Conservation (phyloP, 1,139 yeast species). For the Hansenula sp. region DNA sequence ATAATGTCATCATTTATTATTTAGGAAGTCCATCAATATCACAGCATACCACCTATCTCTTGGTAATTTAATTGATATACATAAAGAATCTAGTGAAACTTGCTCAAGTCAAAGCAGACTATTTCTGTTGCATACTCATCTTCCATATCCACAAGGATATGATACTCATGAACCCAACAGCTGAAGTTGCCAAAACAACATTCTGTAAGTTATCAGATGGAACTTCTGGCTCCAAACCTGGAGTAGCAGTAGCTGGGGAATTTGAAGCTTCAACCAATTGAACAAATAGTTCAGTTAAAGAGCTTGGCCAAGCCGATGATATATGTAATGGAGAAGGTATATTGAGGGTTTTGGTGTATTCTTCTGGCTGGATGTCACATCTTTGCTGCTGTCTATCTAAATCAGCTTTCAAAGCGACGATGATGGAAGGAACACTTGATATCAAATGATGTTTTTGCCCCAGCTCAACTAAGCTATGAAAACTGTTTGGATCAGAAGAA, state of each 20-base stretch:
- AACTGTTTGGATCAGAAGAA: slow-evolving; percentile 93
- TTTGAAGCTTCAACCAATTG: slow-evolving; percentile 89
- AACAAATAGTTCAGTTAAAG: slow-evolving; percentile 78
- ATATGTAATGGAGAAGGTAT: slow-evolving; percentile 80
- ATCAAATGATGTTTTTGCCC: slow-evolving; percentile 55
- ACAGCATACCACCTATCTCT: too few relatives aligned
- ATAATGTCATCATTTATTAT: too few relatives aligned
- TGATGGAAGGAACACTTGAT: slow-evolving; percentile 74
- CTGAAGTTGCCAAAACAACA: slow-evolving; percentile 62
- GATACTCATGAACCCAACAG: slow-evolving; percentile 58
- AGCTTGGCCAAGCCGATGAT: slow-evolving; percentile 85
- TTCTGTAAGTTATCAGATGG: slow-evolving; percentile 39
- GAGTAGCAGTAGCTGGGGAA: slow-evolving; percentile 73
- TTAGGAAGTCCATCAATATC: too few relatives aligned
- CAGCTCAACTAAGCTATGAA: slow-evolving; percentile 73
- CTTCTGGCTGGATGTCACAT: slow-evolving; percentile 82
- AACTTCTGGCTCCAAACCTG: slow-evolving; percentile 71
- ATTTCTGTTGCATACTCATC: slow-evolving; percentile 27
- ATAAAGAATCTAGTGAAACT: too few relatives aligned
- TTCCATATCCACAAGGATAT: slow-evolving; percentile 62
- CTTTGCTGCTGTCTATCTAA: slow-evolving; percentile 93
- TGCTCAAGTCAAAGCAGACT: too few relatives aligned
- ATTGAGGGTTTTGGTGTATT: slow-evolving; percentile 53
- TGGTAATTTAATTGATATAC: too few relatives aligned
- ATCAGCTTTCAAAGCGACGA: slow-evolving; percentile 92